Conservation (phyloP, 345 rosid genomes). For the Luvunga scandens region DNA sequence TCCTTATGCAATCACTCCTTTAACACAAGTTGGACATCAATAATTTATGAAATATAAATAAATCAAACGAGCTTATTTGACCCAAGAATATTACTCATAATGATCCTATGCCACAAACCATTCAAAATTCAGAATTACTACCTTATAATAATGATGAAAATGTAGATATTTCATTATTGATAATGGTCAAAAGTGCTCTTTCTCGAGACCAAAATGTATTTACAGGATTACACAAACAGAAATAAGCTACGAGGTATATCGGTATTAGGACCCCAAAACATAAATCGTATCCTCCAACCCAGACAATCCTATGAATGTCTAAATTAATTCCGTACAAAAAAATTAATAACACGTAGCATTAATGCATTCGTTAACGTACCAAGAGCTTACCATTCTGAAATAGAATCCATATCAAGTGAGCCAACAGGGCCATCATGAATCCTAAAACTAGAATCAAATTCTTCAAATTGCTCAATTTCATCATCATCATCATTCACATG, state of each 20-base stretch:
- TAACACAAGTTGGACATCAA: too few relatives aligned
- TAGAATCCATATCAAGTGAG: constrained; percentile 20
- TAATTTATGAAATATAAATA: too few relatives aligned
- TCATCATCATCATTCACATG: constrained; percentile 26
- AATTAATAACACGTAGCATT: neutral
- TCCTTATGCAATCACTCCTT: too few relatives aligned
- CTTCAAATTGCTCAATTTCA: constrained; percentile 28
- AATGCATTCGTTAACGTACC: neutral
- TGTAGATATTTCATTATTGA: too few relatives aligned
- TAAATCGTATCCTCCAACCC: neutral
- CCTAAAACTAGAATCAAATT: constrained; percentile 15
- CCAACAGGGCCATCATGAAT: constrained; percentile 12
- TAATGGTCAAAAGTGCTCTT: too few relatives aligned
- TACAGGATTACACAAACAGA: neutral
- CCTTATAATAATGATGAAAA: too few relatives aligned
- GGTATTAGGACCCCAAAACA: too few relatives aligned
- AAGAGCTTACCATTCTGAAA: constrained; percentile 7
- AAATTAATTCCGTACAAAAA: neutral
- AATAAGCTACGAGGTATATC: neutral
- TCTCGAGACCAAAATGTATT: neutral
- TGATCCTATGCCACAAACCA: too few relatives aligned
- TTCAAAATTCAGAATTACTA: too few relatives aligned
- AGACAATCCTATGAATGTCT: neutral
- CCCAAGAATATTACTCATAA: too few relatives aligned
- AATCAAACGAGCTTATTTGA: too few relatives aligned